Evolutionary conservation across 495 filamentous ascomycete species (phyloP).

Genomic region (Rhypophila decipiens): DNA sequence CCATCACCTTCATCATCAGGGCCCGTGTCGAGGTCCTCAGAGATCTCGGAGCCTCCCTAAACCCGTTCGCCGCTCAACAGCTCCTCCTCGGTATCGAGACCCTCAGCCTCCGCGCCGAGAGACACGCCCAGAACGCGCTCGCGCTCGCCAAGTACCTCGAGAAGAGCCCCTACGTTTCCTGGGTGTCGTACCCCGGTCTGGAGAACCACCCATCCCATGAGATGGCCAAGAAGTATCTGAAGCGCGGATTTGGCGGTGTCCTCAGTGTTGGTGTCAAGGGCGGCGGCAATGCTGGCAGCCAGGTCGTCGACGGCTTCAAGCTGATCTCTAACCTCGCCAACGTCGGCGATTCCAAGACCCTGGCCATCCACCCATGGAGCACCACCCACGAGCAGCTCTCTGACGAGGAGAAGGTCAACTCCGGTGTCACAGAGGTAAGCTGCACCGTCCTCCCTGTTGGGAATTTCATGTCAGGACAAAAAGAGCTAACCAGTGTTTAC

Average conservation of each 20-base stretch:
- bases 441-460: too few species aligned
- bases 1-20: slow-evolving; percentile 75
- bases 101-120: slow-evolving; percentile 74
- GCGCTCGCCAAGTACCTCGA: slow-evolving; percentile 79
- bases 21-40: slow-evolving; percentile 75
- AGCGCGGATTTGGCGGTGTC: slow-evolving; percentile 84
- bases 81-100: slow-evolving; percentile 88
- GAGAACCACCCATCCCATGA: slow-evolving; percentile 75
- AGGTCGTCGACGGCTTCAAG: slow-evolving; percentile 92
- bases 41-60: slow-evolving; percentile 77
- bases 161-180: slow-evolving; percentile 74
- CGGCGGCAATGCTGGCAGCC: slow-evolving; percentile 69
- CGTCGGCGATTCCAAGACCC: slow-evolving; percentile 75
- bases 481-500: not conserved
- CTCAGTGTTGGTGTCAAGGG: slow-evolving; percentile 92
- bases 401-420: slow-evolving; percentile 72
- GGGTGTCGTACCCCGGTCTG: slow-evolving; percentile 92
- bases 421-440: slow-evolving; percentile 71
- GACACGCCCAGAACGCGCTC: slow-evolving; percentile 82
- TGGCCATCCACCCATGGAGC: slow-evolving; percentile 94
- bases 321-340: slow-evolving; percentile 88
- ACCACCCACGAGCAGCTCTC: slow-evolving; percentile 94
- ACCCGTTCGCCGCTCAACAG: slow-evolving; percentile 95
- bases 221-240: slow-evolving; percentile 83
- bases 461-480: not conserved